Evolutionary conservation across 2,329 filamentous ascomycete species (phyloP).

Genomic region (Claviceps purpurea): DNA sequence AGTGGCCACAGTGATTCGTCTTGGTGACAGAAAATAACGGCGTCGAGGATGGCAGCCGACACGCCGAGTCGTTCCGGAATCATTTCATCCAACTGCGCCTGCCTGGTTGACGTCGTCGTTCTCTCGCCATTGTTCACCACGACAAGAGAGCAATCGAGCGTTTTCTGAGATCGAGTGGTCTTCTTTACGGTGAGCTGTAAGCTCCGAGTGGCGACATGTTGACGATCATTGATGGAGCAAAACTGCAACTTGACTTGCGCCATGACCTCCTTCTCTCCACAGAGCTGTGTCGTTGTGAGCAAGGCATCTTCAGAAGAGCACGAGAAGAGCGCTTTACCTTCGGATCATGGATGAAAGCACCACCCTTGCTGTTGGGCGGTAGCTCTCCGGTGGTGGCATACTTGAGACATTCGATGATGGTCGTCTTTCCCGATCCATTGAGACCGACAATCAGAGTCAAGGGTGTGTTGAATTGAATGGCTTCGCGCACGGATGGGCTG

Average conservation of each 20-base stretch:
- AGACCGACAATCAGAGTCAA: constrained; percentile 93
- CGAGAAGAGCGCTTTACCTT: constrained; percentile 38
- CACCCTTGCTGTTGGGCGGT: constrained; percentile 79
- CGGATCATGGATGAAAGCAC: constrained; percentile 95
- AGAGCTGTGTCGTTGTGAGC: constrained; percentile 35
- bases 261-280: constrained; percentile 74
- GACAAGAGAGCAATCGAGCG: constrained; percentile 66
- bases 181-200: constrained; percentile 83
- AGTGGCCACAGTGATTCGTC: constrained; percentile 96
- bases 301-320: not conserved
- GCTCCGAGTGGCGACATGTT: constrained; percentile 72
- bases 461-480: constrained; percentile 77
- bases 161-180: constrained; percentile 60
- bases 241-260: constrained; percentile 90
- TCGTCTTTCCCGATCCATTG: constrained; percentile 97
- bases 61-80: constrained; percentile 83
- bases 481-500: constrained; percentile 58
- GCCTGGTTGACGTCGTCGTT: constrained; percentile 63
- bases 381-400: constrained; percentile 93
- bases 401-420: constrained; percentile 96
- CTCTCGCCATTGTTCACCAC: constrained; percentile 71
- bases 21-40: constrained; percentile 97
- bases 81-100: constrained; percentile 68
- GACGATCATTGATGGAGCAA: constrained; percentile 60
- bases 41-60: constrained; percentile 77